A percentile compares a stretch with the other conserved stretches of the same genome.
Conservation (phyloP, 495 filamentous ascomycete species). For the Aspergillus steynii region DNA sequence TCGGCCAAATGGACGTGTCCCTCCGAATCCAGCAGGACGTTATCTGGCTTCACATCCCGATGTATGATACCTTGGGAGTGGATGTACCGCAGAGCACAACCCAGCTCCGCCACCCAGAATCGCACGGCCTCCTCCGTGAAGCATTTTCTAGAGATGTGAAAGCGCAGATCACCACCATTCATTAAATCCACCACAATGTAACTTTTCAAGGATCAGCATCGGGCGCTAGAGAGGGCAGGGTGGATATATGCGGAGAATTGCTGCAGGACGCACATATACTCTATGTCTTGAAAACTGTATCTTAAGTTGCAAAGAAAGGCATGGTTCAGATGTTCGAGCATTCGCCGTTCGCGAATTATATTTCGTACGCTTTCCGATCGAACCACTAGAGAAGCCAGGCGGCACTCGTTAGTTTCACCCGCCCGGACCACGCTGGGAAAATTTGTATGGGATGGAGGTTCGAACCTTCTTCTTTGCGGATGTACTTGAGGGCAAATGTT, state of each 20-base stretch:
- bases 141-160: constrained; percentile 96
- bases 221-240: background rate
- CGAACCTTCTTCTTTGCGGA: constrained; percentile 97
- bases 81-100: constrained; percentile 88
- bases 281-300: constrained; percentile 98
- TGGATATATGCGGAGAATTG: background rate
- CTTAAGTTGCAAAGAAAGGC: constrained; percentile 97
- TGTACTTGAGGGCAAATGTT: constrained; percentile 96
- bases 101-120: constrained; percentile 95
- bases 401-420: background rate
- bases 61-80: constrained; percentile 93
- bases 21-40: constrained; percentile 88
- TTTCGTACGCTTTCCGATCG: constrained; percentile 97
- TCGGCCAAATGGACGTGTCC: constrained; percentile 97
- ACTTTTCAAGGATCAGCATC: constrained; percentile 49
- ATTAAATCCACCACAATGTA: constrained; percentile 98
- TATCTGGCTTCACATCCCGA: constrained; percentile 95
- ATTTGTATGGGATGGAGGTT: background rate
- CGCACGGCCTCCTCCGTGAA: constrained; percentile 96
- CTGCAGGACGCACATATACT: constrained; percentile 78
- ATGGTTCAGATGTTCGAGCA: constrained; percentile 97
- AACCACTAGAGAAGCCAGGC: constrained; percentile 64
- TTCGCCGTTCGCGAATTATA: constrained; percentile 93
- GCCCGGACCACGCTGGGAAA: background rate
- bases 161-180: constrained; percentile 95